Conservation (phyloP, 495 filamentous ascomycete species). For the Tuber aestivum region DNA sequence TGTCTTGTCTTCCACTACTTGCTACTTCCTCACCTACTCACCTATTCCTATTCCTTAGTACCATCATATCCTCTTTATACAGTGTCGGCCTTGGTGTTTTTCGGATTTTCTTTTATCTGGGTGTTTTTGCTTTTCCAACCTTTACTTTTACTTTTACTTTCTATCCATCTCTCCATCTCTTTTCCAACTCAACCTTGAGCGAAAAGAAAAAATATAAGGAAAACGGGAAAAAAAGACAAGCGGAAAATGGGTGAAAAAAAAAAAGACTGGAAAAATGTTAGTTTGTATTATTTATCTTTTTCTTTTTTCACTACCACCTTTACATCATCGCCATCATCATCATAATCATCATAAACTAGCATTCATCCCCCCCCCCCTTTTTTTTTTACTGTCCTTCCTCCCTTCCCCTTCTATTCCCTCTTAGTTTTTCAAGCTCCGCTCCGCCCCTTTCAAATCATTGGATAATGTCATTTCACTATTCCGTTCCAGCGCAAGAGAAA, state of each 20-base stretch:
- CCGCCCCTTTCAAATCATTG: background rate
- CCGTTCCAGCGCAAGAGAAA: background rate
- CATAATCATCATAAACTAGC: background rate
- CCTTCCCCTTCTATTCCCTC: background rate
- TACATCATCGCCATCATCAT: background rate
- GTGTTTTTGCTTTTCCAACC: slow-evolving; percentile 4
- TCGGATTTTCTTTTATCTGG: background rate
- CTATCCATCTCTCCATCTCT: background rate
- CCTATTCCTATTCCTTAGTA: slow-evolving; percentile 2
- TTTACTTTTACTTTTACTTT: background rate
- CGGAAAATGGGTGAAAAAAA: background rate
- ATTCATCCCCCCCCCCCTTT: background rate
- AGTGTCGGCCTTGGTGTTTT: slow-evolving; percentile 1
- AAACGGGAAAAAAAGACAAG: background rate
- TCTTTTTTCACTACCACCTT: background rate
- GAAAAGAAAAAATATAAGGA: background rate
- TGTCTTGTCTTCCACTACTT: background rate
- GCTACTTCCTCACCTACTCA: background rate
- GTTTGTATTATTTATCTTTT: slow-evolving; percentile 1
- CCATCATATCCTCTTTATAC: slow-evolving; percentile 1
- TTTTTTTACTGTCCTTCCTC: background rate
- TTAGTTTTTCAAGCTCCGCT: background rate
- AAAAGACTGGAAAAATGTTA: background rate
- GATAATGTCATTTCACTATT: background rate
- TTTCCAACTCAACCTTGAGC: background rate